phyloP scores from a whole-genome alignment of 805 yeast genomes.

The Aciculoconidium aculeatum region DNA sequence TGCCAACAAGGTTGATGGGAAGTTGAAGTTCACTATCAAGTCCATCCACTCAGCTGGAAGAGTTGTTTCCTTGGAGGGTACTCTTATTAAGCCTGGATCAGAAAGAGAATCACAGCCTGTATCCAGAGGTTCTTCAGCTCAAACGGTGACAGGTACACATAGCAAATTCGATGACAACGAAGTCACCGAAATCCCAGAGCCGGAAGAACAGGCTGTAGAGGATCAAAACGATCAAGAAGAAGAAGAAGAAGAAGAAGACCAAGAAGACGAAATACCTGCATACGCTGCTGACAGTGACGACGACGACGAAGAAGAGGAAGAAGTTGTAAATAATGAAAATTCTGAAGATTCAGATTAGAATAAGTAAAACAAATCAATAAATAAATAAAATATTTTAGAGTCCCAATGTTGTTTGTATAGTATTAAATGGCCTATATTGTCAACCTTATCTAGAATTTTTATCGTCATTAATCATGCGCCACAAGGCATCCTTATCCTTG shows the following conservation, averaged over 20 bases:
- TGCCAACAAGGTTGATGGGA: constrained; percentile 76
- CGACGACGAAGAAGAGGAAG: constrained; percentile 19
- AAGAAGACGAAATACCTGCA: constrained; percentile 14
- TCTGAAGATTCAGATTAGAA: not conserved
- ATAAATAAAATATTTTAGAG: constrained; percentile 1
- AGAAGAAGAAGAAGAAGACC: too few relatives aligned
- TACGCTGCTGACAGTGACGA: constrained; percentile 15
- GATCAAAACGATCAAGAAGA: constrained; percentile 14
- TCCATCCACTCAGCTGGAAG: constrained; percentile 71
- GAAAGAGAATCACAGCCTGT: constrained; percentile 54
- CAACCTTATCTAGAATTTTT: constrained; percentile 12
- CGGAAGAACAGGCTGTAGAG: constrained; percentile 11
- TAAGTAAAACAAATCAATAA: not conserved
- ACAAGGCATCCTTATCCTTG: constrained; percentile 33
- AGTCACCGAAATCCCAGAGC: constrained; percentile 11
- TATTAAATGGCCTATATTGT: constrained; percentile 1
- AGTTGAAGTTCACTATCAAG: constrained; percentile 68
- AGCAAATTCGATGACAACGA: constrained; percentile 35
- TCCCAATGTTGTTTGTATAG: not conserved
- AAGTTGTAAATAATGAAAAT: constrained; percentile 17
- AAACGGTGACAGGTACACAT: constrained; percentile 19
- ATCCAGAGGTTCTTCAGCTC: constrained; percentile 32
- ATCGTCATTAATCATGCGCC: constrained; percentile 41
- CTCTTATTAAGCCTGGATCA: constrained; percentile 56
- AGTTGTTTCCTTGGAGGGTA: constrained; percentile 85